Percentiles rank a stretch among this genome's conserved stretches.
phyloP scores from a whole-genome alignment of 192 early-diverging fungal genomes.

The Backusella sp. region DNA sequence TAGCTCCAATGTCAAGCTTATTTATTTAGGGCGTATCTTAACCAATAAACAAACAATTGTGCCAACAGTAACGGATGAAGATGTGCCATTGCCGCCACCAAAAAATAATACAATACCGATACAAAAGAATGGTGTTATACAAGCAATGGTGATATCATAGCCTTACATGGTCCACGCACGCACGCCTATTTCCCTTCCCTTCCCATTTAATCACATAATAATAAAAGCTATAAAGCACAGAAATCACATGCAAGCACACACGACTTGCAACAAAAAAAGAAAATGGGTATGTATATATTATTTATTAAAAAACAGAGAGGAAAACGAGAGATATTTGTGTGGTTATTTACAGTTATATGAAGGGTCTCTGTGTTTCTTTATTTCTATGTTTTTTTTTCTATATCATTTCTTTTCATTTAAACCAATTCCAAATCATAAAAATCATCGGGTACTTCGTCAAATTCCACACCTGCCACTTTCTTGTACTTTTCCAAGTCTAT shows the following conservation, averaged over 20 bases:
- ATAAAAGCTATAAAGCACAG: too few relatives aligned
- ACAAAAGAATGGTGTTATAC: not conserved
- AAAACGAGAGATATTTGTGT: too few relatives aligned
- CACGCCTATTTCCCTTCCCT: too few relatives aligned
- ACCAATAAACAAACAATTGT: not conserved
- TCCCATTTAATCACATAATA: too few relatives aligned
- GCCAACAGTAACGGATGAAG: constrained; percentile 1
- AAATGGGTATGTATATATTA: too few relatives aligned
- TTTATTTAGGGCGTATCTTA: not conserved
- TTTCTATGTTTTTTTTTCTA: too few relatives aligned
- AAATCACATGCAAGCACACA: too few relatives aligned
- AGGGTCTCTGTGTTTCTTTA: too few relatives aligned
- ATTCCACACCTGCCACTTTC: constrained; percentile 1
- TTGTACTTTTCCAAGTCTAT: constrained; percentile 18
- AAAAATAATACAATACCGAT: not conserved
- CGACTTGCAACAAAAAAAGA: too few relatives aligned
- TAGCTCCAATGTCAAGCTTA: not conserved
- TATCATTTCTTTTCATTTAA: not conserved
- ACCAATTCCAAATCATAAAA: constrained; percentile 19
- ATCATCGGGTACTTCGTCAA: constrained; percentile 24
- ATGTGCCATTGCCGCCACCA: not conserved
- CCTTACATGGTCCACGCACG: not conserved
- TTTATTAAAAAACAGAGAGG: too few relatives aligned
- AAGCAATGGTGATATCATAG: constrained; percentile 1
- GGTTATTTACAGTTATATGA: too few relatives aligned